These are phyloP conservation scores for Leptosphaerulina australis DNA, from an alignment of 2,329 filamentous ascomycete species.

Conservation along the genomic window DNA sequence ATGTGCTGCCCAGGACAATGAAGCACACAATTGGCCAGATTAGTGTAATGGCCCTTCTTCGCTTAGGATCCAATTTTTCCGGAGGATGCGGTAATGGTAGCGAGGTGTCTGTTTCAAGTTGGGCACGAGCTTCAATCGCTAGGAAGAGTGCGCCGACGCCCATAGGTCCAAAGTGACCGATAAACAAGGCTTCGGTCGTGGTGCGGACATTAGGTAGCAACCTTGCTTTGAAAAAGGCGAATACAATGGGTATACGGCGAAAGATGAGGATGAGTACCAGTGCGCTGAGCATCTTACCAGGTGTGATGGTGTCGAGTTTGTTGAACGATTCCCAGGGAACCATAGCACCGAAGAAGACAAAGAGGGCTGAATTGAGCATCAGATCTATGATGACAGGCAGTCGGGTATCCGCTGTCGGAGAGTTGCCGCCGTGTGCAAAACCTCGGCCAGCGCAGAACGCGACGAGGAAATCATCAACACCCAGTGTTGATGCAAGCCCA, in stretches of 20 bases:
- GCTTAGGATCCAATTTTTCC: conserved; percentile 37
- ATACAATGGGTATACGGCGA: conserved; percentile 59
- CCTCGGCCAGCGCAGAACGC: conserved; percentile 62
- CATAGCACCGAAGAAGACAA: conserved; percentile 62
- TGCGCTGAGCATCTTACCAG: conserved; percentile 53
- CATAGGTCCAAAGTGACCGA: conserved; percentile 64
- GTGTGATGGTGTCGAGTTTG: conserved; percentile 46
- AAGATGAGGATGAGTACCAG: conserved; percentile 59
- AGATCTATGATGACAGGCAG: conserved; percentile 60
- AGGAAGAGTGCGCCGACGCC: conserved; percentile 63
- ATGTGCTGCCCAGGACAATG: conserved; percentile 59
- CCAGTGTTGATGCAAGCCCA: conserved; percentile 59
- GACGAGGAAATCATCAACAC: conserved; percentile 63
- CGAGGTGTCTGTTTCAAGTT: conserved; percentile 58
- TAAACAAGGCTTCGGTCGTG: conserved; percentile 60
- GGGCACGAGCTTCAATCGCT: conserved; percentile 60
- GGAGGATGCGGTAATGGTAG: conserved; percentile 55
- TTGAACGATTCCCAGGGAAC: conserved; percentile 59
- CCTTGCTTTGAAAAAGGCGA: conserved; percentile 53
- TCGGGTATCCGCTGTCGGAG: conserved; percentile 53
- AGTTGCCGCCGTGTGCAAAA: conserved; percentile 62
- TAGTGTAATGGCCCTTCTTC: conserved; percentile 51
- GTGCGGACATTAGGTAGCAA: conserved; percentile 57
- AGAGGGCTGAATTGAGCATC: conserved; percentile 62
- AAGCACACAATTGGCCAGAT: conserved; percentile 64